Evolutionary conservation across 768 basidiomycete species (phyloP).

Genomic region (Multifurca ochricompacta): DNA sequence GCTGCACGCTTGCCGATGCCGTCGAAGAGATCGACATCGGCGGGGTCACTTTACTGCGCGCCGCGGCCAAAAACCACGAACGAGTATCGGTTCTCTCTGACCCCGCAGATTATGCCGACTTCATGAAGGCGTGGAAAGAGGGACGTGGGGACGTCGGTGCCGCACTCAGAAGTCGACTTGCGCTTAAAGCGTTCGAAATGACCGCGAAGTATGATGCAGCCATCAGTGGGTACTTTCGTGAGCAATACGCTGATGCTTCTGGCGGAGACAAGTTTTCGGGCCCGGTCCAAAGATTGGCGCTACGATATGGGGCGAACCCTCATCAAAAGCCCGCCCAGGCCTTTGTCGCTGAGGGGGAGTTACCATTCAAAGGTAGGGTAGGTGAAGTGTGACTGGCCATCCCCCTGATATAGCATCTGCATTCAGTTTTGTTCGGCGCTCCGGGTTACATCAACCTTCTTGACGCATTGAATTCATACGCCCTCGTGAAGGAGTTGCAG

Average conservation of each 20-base stretch:
- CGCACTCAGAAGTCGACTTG: slow-evolving; percentile 65
- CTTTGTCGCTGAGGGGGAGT: slow-evolving; percentile 76
- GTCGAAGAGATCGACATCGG: slow-evolving; percentile 99
- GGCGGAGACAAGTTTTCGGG: slow-evolving; percentile 54
- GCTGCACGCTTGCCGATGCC: slow-evolving; percentile 84
- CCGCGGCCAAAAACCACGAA: slow-evolving; percentile 96
- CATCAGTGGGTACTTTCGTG: slow-evolving; percentile 93
- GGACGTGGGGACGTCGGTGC: slow-evolving; percentile 71
- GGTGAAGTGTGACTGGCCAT: not conserved
- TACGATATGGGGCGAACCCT: slow-evolving; percentile 96
- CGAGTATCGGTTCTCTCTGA: slow-evolving; percentile 87
- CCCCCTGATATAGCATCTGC: not conserved
- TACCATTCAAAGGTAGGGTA: slow-evolving; percentile 83
- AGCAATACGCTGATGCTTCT: slow-evolving; percentile 87
- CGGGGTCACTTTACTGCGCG: slow-evolving; percentile 93
- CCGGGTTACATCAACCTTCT: slow-evolving; percentile 98
- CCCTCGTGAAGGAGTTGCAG: slow-evolving; percentile 89
- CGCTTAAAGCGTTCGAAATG: slow-evolving; percentile 95
- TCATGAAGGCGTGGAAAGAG: slow-evolving; percentile 69
- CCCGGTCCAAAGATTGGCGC: slow-evolving; percentile 71
- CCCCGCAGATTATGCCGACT: slow-evolving; percentile 77
- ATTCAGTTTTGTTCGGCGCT: slow-evolving; percentile 77
- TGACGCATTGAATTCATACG: slow-evolving; percentile 95
- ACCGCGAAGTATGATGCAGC: slow-evolving; percentile 93
- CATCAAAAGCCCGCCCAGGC: slow-evolving; percentile 99